These are phyloP conservation scores for Aphanomyces astaci DNA, from an alignment of 352 stramenopile species.

Conservation along the genomic window DNA sequence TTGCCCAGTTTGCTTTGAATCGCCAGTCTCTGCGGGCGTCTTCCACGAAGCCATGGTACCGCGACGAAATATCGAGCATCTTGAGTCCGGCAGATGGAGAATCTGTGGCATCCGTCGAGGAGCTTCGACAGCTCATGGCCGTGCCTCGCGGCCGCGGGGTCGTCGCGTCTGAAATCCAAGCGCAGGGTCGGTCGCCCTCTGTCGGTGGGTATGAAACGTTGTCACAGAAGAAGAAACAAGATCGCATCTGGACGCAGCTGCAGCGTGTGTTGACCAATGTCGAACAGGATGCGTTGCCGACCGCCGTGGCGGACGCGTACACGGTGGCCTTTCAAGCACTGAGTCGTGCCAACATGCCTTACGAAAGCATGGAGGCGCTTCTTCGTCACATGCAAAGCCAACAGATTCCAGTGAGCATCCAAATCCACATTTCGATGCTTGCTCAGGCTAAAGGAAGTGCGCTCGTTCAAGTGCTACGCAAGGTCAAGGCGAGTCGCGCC, in stretches of 20 bases:
- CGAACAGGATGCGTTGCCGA: background rate
- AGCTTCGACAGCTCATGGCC: background rate
- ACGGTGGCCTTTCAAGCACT: slow-evolving; percentile 17
- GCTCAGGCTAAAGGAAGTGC: background rate
- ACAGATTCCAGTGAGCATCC: background rate
- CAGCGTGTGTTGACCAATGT: slow-evolving; percentile 6
- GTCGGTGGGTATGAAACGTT: background rate
- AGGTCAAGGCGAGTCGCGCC: background rate
- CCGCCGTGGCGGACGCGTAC: slow-evolving; percentile 11
- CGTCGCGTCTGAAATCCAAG: slow-evolving; percentile 10
- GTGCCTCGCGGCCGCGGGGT: background rate
- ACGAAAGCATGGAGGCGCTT: slow-evolving; percentile 15
- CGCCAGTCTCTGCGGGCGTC: background rate
- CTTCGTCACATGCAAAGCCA: slow-evolving; percentile 9
- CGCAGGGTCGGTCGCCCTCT: background rate
- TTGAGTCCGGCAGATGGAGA: background rate
- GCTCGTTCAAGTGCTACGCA: slow-evolving; percentile 17
- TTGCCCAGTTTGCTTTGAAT: background rate
- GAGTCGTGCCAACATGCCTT: background rate
- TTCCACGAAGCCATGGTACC: slow-evolving; percentile 12
- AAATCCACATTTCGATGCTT: slow-evolving; percentile 18
- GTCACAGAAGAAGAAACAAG: background rate
- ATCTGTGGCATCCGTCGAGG: background rate
- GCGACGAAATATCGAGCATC: slow-evolving; percentile 9
- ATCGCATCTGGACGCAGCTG: slow-evolving; percentile 6